A percentile compares a stretch with the other conserved stretches of the same genome.
These are phyloP conservation scores for Aspergillus baeticus DNA, from an alignment of 495 filamentous ascomycete species.

Conservation along the genomic window DNA sequence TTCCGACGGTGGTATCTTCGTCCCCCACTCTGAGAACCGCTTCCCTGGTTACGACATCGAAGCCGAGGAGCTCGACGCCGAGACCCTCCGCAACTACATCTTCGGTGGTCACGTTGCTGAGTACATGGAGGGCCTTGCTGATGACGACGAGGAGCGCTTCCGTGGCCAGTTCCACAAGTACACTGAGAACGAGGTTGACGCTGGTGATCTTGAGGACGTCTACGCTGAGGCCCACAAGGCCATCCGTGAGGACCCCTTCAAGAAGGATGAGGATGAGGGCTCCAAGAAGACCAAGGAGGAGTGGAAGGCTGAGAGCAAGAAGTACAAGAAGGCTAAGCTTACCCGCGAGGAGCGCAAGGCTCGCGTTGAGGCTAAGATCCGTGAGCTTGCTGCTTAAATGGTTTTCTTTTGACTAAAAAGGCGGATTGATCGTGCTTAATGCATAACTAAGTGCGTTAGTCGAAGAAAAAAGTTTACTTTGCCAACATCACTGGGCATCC, in stretches of 20 bases:
- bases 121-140: constrained; percentile 99
- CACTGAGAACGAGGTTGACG: constrained; percentile 93
- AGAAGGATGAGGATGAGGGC: constrained; percentile 78
- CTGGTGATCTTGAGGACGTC: constrained; percentile 95
- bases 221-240: constrained; percentile 92
- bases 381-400: constrained; percentile 50
- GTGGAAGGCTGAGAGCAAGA: constrained; percentile 94
- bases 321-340: constrained; percentile 76
- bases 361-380: constrained; percentile 86
- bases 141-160: constrained; percentile 99
- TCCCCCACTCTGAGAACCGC: constrained; percentile 97
- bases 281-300: constrained; percentile 92
- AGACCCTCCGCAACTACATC: constrained; percentile 98
- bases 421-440: constrained; percentile 24
- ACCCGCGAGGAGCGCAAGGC: constrained; percentile 74
- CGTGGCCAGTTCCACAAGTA: constrained; percentile 97
- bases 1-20: constrained; percentile 92
- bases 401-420: constrained; percentile 6
- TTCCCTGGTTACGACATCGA: constrained; percentile 99
- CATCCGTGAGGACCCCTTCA: constrained; percentile 97
- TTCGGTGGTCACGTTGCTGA: constrained; percentile 96
- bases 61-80: constrained; percentile 93
- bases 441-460: constrained; percentile 27
- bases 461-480: constrained; percentile 22
- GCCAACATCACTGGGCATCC: constrained; percentile 12